phyloP scores from a whole-genome alignment of 805 yeast genomes.

The Wickerhamomyces silvicola region DNA sequence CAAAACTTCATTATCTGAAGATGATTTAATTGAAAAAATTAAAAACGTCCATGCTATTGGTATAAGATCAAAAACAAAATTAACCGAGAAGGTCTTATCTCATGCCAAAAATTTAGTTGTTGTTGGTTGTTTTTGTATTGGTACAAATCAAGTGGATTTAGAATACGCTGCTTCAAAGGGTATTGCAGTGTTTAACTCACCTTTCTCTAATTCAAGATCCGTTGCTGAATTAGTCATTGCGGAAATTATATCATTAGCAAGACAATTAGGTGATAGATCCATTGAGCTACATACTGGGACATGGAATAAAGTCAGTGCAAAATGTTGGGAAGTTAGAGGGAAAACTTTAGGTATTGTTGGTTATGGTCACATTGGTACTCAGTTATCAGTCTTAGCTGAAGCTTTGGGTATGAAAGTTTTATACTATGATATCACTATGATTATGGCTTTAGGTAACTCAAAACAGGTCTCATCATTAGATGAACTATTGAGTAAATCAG shows the following conservation, averaged over 20 bases:
- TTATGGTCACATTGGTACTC: constrained; percentile 97
- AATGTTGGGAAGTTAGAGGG: constrained; percentile 99
- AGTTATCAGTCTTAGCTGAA: constrained; percentile 94
- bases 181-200: constrained; percentile 96
- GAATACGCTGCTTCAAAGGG: constrained; percentile 89
- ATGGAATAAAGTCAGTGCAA: constrained; percentile 94
- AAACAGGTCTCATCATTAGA: constrained; percentile 82
- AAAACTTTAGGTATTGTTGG: constrained; percentile 96
- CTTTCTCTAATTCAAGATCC: constrained; percentile 96
- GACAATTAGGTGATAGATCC: constrained; percentile 96
- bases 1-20: constrained; percentile 86
- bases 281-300: constrained; percentile 93
- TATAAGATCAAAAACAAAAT: constrained; percentile 92
- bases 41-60: constrained; percentile 94
- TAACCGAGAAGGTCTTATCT: constrained; percentile 69
- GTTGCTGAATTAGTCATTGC: constrained; percentile 97
- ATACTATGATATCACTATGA: constrained; percentile 86
- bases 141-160: constrained; percentile 95
- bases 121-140: constrained; percentile 98
- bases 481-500: constrained; percentile 74
- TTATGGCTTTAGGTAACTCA: constrained; percentile 96
- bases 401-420: constrained; percentile 95
- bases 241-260: constrained; percentile 87
- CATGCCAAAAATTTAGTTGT: constrained; percentile 87
- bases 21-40: constrained; percentile 89